Evolutionary conservation across 495 filamentous ascomycete species (phyloP).

Genomic region (Parathielavia hyrcaniae): DNA sequence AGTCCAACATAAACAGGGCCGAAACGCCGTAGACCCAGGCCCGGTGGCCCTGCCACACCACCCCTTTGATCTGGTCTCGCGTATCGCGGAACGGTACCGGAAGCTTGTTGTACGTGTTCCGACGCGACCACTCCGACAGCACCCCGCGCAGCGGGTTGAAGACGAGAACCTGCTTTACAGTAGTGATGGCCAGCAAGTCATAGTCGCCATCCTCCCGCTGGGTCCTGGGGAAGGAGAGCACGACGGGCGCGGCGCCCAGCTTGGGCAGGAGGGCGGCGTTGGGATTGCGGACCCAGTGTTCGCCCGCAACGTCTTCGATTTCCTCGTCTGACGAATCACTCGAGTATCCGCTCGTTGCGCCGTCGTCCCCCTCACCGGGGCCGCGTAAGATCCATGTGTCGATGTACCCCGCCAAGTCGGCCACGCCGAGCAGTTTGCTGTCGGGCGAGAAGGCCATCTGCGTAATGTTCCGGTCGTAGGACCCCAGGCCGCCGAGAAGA

Average conservation of each 20-base stretch:
- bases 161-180: constrained; percentile 65
- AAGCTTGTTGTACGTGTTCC: constrained; percentile 68
- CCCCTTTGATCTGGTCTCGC: constrained; percentile 72
- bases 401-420: constrained; percentile 78
- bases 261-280: constrained; percentile 68
- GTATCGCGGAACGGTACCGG: constrained; percentile 64
- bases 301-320: constrained; percentile 30
- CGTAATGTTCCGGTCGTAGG: constrained; percentile 70
- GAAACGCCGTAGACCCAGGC: constrained; percentile 80
- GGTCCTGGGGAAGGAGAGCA: constrained; percentile 58
- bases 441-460: constrained; percentile 74
- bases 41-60: constrained; percentile 73
- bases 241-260: constrained; percentile 53
- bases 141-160: constrained; percentile 68
- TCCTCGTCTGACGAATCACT: constrained; percentile 31
- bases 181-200: constrained; percentile 67
- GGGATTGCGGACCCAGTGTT: constrained; percentile 61
- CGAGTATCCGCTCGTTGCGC: constrained; percentile 27
- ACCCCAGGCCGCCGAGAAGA: constrained; percentile 62
- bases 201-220: constrained; percentile 39
- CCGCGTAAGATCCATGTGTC: constrained; percentile 74
- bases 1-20: constrained; percentile 91
- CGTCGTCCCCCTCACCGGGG: constrained; percentile 31
- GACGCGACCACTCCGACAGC: constrained; percentile 76
- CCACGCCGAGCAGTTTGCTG: constrained; percentile 67